These are phyloP conservation scores for Candida sithepensis DNA, from an alignment of 805 yeast species.

Conservation along the genomic window DNA sequence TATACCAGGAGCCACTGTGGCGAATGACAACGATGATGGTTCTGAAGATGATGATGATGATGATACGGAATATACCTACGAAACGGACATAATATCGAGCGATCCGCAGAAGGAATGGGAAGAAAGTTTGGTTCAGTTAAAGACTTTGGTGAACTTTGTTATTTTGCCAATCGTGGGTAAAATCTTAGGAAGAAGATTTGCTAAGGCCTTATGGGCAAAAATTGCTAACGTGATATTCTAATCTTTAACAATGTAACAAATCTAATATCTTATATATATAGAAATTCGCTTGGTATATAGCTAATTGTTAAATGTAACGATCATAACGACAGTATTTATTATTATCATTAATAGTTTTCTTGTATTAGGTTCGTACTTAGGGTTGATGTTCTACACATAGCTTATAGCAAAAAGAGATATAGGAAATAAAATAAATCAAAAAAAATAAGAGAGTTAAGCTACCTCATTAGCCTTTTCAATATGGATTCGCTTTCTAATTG, in stretches of 20 bases:
- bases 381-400: too few relatives aligned
- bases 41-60: background rate
- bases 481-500: slow-evolving; percentile 14
- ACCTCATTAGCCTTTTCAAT: slow-evolving; percentile 13
- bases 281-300: too few relatives aligned
- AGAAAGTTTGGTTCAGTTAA: slow-evolving; percentile 57
- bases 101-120: slow-evolving; percentile 73
- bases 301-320: background rate
- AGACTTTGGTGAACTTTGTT: slow-evolving; percentile 54
- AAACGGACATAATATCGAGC: slow-evolving; percentile 23
- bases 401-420: background rate
- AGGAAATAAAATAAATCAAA: too few relatives aligned
- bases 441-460: too few relatives aligned
- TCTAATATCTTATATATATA: too few relatives aligned
- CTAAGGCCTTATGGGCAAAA: slow-evolving; percentile 35
- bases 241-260: too few relatives aligned
- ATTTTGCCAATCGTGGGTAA: slow-evolving; percentile 66
- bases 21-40: background rate
- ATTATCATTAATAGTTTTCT: too few relatives aligned
- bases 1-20: background rate
- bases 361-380: too few relatives aligned
- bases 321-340: background rate
- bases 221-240: slow-evolving; percentile 23
- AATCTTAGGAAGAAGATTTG: slow-evolving; percentile 58
- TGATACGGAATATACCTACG: slow-evolving; percentile 29